These are phyloP conservation scores for Argentina anserina DNA, from an alignment of 306 rosid species.

Conservation along the genomic window DNA sequence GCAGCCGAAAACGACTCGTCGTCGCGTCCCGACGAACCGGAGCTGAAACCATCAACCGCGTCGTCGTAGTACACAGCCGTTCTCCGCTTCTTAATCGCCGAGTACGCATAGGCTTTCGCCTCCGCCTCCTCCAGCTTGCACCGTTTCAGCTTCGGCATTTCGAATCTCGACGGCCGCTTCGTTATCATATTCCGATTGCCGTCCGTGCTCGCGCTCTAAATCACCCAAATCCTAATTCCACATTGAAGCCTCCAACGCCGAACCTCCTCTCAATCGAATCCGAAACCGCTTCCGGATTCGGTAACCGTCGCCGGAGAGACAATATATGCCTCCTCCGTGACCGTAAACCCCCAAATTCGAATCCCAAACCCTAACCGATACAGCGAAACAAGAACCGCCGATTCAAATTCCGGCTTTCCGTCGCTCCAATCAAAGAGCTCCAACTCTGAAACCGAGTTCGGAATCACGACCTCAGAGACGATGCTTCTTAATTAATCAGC, in stretches of 20 bases:
- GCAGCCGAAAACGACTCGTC: constrained; percentile 48
- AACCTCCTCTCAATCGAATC: constrained; percentile 11
- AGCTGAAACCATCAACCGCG: constrained; percentile 55
- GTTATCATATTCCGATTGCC: constrained; percentile 59
- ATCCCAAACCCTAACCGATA: constrained; percentile 17
- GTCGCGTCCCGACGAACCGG: constrained; percentile 56
- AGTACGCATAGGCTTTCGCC: constrained; percentile 35
- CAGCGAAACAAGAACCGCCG: not conserved
- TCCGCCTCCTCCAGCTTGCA: constrained; percentile 61
- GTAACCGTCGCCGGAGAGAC: not conserved
- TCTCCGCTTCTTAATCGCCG: constrained; percentile 53
- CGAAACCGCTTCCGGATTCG: not conserved
- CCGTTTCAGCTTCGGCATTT: constrained; percentile 82
- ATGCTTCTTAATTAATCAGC: not conserved
- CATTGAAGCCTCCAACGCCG: constrained; percentile 16
- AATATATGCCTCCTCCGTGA: too few species aligned
- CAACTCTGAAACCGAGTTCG: not conserved
- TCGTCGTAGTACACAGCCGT: constrained; percentile 43
- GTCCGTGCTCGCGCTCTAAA: not conserved
- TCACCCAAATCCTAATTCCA: constrained; percentile 58
- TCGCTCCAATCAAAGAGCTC: not conserved
- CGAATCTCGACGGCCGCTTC: constrained; percentile 62
- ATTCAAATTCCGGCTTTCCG: constrained; percentile 11
- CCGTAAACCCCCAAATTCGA: constrained; percentile 14
- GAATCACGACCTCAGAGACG: constrained; percentile 2